A percentile compares a stretch with the other conserved stretches of the same genome.
These are phyloP conservation scores for Trebouxia sp. DNA, from an alignment of 139 green algal genomes.

Conservation along the genomic window DNA sequence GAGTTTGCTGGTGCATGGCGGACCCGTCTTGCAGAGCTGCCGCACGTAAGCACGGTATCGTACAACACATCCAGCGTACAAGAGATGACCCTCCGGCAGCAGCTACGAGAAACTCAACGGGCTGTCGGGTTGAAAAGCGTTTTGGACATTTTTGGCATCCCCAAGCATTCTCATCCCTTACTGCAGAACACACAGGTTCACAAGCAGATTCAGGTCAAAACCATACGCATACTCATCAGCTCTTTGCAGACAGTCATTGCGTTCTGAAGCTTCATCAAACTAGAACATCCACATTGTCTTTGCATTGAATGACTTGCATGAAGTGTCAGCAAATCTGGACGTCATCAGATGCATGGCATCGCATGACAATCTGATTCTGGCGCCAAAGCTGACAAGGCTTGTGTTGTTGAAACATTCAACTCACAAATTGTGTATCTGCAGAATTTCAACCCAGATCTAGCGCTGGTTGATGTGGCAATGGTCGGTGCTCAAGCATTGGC, in stretches of 20 bases:
- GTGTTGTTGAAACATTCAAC: too few species aligned
- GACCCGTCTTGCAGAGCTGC: not conserved
- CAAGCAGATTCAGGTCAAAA: not conserved
- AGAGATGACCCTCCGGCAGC: not conserved
- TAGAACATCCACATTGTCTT: too few species aligned
- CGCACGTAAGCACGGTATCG: not conserved
- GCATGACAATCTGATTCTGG: too few species aligned
- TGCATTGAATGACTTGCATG: too few species aligned
- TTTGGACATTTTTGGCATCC: not conserved
- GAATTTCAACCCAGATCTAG: not conserved
- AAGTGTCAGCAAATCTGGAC: too few species aligned
- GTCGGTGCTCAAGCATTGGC: not conserved
- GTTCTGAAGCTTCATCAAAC: not conserved
- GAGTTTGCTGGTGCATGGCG: not conserved
- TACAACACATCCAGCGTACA: not conserved
- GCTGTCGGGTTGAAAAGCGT: not conserved
- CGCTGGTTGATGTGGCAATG: not conserved
- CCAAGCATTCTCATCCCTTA: not conserved
- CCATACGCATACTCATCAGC: not conserved
- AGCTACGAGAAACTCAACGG: not conserved
- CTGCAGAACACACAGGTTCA: not conserved
- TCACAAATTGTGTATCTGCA: not conserved
- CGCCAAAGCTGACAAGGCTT: too few species aligned
- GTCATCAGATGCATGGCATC: too few species aligned
- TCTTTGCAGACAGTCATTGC: not conserved